Evolutionary conservation across 2,329 filamentous ascomycete species (phyloP), one percentile per base, ranked within the genome.

Genomic region (Cercospora sp.): DNA sequence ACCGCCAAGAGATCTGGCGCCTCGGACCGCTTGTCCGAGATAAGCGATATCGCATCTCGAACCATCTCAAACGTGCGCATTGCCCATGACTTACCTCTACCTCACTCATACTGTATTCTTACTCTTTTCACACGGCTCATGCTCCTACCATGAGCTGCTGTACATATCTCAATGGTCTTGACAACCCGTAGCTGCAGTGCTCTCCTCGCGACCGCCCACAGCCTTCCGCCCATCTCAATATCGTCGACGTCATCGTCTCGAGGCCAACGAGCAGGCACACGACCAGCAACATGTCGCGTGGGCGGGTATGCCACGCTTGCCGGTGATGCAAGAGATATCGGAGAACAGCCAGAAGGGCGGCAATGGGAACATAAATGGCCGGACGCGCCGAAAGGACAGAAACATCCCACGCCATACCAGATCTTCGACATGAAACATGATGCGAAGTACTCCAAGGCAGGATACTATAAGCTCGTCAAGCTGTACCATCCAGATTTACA

Each of bases 391-490:
- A 75, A 69, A 64, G 82, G 81, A 16, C 80, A 80, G 57, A 71
- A 78, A 16, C 76, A 78, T 28, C 92, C 91, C 1, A 94, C 94
- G 0, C 95, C 95, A 0, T 98, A 99, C 81, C 92, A 98, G 76
- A 92, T 99, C 77, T 89, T 98, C 75, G 84, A 86, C 33, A 82
- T 86, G 71, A 81, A 83, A 64, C 86, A 82, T 73, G 82, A 83
- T 66, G 88, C 87, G 13, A 86, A 88, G 1, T 98, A 99, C 79
- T 90, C 87, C 70, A 98, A 99, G 80, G 82, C 85, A 53, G 88
- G 88, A 68, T 99, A 93, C 84, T 95, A 96, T 80, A 87, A 94
- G 76, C 87, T 99, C 63, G 95, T 96, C 67, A 99, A 98, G 82
- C 84, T 96, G 58, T 99, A 99, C 81, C 95, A 99, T 77, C 95